Percentiles rank a stretch among this genome's conserved stretches.
These are phyloP conservation scores for Teunomyces tritomae DNA, from an alignment of 805 yeast genomes.

Conservation along the genomic window DNA sequence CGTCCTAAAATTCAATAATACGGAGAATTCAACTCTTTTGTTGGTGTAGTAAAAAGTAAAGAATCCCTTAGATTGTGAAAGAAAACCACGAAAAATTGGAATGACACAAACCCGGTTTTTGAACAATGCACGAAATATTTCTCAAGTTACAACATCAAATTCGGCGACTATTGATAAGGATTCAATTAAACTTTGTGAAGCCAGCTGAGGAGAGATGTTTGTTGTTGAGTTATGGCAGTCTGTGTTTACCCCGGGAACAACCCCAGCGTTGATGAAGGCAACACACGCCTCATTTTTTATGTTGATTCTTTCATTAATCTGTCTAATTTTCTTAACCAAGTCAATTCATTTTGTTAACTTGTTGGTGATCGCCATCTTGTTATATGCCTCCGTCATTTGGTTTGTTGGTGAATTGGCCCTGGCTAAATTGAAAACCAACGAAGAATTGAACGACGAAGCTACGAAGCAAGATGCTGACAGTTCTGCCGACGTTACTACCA, in stretches of 20 bases:
- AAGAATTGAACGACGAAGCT: conserved; percentile 28
- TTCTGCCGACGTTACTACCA: background rate
- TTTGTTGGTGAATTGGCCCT: conserved; percentile 66
- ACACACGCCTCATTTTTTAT: conserved; percentile 80
- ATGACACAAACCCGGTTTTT: background rate
- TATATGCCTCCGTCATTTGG: conserved; percentile 88
- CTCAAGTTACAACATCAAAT: background rate
- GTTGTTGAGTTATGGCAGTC: conserved; percentile 81
- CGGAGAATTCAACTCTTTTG: background rate
- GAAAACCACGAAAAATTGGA: conserved; percentile 1
- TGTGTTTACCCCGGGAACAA: conserved; percentile 87
- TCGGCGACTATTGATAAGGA: background rate
- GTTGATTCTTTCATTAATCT: conserved; percentile 53
- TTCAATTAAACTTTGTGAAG: background rate
- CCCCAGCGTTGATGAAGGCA: conserved; percentile 85
- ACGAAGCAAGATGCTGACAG: conserved; percentile 10
- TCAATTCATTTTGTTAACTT: conserved; percentile 65
- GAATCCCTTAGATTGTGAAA: background rate
- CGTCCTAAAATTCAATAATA: background rate
- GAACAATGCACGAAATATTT: background rate
- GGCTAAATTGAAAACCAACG: conserved; percentile 45
- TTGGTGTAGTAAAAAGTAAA: background rate
- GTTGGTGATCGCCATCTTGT: conserved; percentile 52
- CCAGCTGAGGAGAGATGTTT: conserved; percentile 32
- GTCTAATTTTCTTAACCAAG: conserved; percentile 58